phyloP scores from a whole-genome alignment of 1,284 basidiomycete genomes.

The Binderoboletus segoi region DNA sequence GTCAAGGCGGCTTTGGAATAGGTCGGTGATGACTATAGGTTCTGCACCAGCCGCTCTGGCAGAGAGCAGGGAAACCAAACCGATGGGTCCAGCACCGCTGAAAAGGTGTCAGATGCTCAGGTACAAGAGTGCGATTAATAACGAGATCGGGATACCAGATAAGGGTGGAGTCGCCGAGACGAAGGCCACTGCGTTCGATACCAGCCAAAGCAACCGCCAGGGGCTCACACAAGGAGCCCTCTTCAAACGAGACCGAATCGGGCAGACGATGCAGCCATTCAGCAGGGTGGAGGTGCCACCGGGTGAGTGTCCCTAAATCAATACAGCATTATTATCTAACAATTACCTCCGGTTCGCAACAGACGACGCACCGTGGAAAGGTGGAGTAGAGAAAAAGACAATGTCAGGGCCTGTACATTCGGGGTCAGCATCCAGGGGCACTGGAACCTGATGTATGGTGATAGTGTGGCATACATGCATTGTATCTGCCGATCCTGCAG shows the following conservation, averaged over 20 bases:
- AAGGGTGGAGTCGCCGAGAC: conserved; percentile 60
- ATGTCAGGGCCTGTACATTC: conserved; percentile 48
- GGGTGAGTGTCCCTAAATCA: conserved; percentile 53
- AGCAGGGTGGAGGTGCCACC: conserved; percentile 64
- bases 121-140: not conserved
- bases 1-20: conserved; percentile 76
- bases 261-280: conserved; percentile 66
- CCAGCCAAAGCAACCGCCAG: conserved; percentile 64
- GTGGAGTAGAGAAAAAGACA: conserved; percentile 69
- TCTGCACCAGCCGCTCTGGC: conserved; percentile 80
- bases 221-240: conserved; percentile 65
- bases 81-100: conserved; percentile 84
- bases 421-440: conserved; percentile 6
- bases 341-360: not conserved
- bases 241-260: conserved; percentile 59
- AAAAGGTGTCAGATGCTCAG: conserved; percentile 7
- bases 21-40: conserved; percentile 78
- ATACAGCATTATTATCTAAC: not conserved
- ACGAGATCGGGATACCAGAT: conserved; percentile 54
- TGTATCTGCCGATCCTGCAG: conserved; percentile 61
- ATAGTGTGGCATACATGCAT: conserved; percentile 45
- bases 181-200: conserved; percentile 59
- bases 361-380: conserved; percentile 51
- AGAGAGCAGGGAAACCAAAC: conserved; percentile 77
- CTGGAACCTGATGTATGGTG: no score